phyloP scores from a whole-genome alignment of 2,329 filamentous ascomycete species.

The Calonectria pteridis region DNA sequence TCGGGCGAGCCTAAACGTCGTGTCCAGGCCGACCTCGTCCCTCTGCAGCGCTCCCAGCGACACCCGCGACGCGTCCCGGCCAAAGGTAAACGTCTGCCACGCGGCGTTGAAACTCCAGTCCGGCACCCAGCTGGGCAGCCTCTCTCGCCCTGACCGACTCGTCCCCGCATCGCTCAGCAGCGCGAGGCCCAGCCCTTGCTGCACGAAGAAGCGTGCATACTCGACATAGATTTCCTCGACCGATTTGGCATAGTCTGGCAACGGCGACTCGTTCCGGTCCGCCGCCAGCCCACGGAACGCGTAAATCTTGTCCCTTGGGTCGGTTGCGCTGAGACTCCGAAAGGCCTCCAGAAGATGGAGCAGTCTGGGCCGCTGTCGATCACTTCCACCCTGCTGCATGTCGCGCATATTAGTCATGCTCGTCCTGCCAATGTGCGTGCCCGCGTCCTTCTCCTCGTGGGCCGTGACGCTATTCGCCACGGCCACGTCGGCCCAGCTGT shows the following conservation, averaged over 20 bases:
- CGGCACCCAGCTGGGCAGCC: slow-evolving; percentile 24
- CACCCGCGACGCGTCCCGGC: not conserved
- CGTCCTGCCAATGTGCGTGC: slow-evolving; percentile 3
- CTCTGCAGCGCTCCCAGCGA: not conserved
- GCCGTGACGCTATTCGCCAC: slow-evolving; percentile 18
- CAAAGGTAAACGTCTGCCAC: slow-evolving; percentile 22
- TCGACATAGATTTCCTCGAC: slow-evolving; percentile 18
- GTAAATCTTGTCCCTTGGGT: slow-evolving; percentile 25
- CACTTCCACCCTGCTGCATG: not conserved
- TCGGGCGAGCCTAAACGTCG: not conserved
- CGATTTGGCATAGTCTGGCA: slow-evolving; percentile 20
- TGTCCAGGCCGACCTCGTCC: not conserved
- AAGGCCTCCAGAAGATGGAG: slow-evolving; percentile 7
- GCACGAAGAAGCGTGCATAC: slow-evolving; percentile 20
- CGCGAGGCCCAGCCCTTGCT: slow-evolving; percentile 5
- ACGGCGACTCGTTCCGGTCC: slow-evolving; percentile 9
- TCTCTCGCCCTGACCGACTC: slow-evolving; percentile 2
- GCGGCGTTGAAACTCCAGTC: slow-evolving; percentile 18
- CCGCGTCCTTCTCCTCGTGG: slow-evolving; percentile 13
- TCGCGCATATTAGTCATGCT: slow-evolving; percentile 20
- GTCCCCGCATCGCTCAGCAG: slow-evolving; percentile 16
- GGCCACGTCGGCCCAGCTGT: slow-evolving; percentile 15
- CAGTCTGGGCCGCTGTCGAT: not conserved
- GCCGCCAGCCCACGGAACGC: slow-evolving; percentile 24
- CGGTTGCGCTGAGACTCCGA: slow-evolving; percentile 18